Percentiles rank a stretch among this genome's conserved stretches.
These are phyloP conservation scores for Pythium phragmitis DNA, from an alignment of 352 stramenopile genomes.

Conservation along the genomic window DNA sequence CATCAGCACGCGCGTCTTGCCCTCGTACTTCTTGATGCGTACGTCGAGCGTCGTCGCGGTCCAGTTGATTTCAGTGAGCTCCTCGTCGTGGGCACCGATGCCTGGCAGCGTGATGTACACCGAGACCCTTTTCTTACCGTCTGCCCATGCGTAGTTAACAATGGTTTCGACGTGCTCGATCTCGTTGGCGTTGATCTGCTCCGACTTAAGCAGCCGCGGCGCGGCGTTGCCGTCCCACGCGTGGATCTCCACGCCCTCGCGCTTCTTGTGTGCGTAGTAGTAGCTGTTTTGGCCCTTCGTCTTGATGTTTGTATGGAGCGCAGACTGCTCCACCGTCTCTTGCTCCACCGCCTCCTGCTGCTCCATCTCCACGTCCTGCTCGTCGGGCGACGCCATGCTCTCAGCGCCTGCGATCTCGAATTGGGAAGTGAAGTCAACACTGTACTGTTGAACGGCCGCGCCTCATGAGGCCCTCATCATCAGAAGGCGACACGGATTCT, in stretches of 20 bases:
- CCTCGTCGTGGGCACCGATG: conserved; percentile 62
- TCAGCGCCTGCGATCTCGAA: not conserved
- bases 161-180: conserved; percentile 52
- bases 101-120: conserved; percentile 71
- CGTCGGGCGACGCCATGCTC: conserved; percentile 19
- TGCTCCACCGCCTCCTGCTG: conserved; percentile 5
- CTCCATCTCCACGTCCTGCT: conserved; percentile 13
- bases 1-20: conserved; percentile 68
- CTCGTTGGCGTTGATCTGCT: conserved; percentile 32
- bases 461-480: not conserved
- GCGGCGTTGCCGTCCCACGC: conserved; percentile 80
- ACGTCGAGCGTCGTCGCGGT: conserved; percentile 52
- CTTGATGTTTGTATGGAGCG: conserved; percentile 82
- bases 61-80: conserved; percentile 72
- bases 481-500: conserved; percentile 12
- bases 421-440: conserved; percentile 3
- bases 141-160: conserved; percentile 78
- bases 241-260: conserved; percentile 73
- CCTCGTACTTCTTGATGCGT: conserved; percentile 59
- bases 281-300: conserved; percentile 84
- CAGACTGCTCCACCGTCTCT: conserved; percentile 33
- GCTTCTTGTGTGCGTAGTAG: conserved; percentile 88
- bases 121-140: conserved; percentile 78
- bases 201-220: conserved; percentile 71
- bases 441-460: not conserved